These are phyloP conservation scores for Tolypocladium pustulatum DNA, from an alignment of 2,329 filamentous ascomycete species.

Conservation along the genomic window DNA sequence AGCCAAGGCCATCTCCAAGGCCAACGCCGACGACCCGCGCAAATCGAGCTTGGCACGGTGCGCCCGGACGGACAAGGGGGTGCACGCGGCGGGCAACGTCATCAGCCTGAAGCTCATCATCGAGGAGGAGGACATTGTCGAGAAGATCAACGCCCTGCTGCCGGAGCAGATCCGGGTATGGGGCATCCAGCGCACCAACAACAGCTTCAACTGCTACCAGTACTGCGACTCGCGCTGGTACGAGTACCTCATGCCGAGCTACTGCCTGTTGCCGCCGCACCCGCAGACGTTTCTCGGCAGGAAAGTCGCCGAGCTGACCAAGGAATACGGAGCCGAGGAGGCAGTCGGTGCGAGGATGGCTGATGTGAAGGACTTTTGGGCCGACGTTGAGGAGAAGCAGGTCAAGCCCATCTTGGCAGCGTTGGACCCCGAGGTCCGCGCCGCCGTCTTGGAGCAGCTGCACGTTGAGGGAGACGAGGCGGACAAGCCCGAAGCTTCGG, in stretches of 20 bases:
- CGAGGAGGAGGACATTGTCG: constrained; percentile 76
- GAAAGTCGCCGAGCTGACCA: constrained; percentile 68
- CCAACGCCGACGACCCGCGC: constrained; percentile 91
- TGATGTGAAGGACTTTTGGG: constrained; percentile 76
- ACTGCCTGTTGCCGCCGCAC: constrained; percentile 86
- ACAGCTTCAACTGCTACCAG: constrained; percentile 89
- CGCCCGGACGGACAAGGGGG: constrained; percentile 92
- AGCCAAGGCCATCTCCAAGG: constrained; percentile 89
- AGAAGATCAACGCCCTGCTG: constrained; percentile 82
- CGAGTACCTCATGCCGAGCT: constrained; percentile 91
- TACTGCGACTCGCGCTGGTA: constrained; percentile 93
- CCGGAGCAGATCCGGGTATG: constrained; percentile 87
- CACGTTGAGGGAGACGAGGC: constrained; percentile 27
- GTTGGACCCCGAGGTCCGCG: constrained; percentile 53
- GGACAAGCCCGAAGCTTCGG: constrained; percentile 6
- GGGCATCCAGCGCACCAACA: constrained; percentile 84
- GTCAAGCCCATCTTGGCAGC: constrained; percentile 59
- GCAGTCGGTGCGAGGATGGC: constrained; percentile 58
- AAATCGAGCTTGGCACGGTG: constrained; percentile 92
- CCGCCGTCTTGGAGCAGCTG: constrained; percentile 52
- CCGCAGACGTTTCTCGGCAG: constrained; percentile 77
- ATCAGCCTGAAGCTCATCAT: constrained; percentile 93
- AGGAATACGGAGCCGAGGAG: constrained; percentile 61
- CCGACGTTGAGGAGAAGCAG: constrained; percentile 66
- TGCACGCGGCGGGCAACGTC: constrained; percentile 91